Evolutionary conservation across 345 rosid species (phyloP).

Genomic region (Euphorbia tirucalli): DNA sequence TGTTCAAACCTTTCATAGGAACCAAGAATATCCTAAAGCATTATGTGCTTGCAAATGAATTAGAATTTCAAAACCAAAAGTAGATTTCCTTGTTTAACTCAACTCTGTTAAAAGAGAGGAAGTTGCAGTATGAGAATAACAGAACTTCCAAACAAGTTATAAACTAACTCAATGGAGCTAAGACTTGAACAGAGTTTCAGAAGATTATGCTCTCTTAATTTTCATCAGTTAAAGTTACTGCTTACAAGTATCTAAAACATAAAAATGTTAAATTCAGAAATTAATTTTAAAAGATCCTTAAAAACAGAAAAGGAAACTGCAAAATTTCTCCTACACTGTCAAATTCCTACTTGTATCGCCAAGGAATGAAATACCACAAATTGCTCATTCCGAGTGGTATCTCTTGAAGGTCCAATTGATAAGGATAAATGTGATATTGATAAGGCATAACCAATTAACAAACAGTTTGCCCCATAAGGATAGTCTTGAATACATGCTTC

Average conservation of each 20-base stretch:
- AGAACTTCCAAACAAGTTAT: constrained; percentile 11
- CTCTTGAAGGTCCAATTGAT: not conserved
- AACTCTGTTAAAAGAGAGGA: not conserved
- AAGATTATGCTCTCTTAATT: not conserved
- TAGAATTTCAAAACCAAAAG: not conserved
- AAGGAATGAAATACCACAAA: not conserved
- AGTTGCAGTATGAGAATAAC: not conserved
- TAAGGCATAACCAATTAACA: constrained; percentile 5
- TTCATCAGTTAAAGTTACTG: not conserved
- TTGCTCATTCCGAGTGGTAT: not conserved
- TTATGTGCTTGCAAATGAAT: not conserved
- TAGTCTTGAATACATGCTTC: constrained; percentile 55
- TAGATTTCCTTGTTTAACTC: not conserved
- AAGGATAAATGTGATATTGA: not conserved
- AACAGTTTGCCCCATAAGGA: constrained; percentile 21
- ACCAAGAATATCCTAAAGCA: not conserved
- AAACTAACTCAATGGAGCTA: not conserved
- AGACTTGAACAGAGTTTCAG: not conserved
- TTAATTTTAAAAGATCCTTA: not conserved
- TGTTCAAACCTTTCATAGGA: not conserved
- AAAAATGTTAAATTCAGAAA: not conserved
- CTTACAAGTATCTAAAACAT: not conserved
- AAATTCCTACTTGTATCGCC: not conserved
- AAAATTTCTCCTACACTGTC: not conserved
- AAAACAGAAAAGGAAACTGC: not conserved